These are phyloP conservation scores for Kentomonas sorsogonicus DNA, from an alignment of 208 protist species.

Conservation along the genomic window DNA sequence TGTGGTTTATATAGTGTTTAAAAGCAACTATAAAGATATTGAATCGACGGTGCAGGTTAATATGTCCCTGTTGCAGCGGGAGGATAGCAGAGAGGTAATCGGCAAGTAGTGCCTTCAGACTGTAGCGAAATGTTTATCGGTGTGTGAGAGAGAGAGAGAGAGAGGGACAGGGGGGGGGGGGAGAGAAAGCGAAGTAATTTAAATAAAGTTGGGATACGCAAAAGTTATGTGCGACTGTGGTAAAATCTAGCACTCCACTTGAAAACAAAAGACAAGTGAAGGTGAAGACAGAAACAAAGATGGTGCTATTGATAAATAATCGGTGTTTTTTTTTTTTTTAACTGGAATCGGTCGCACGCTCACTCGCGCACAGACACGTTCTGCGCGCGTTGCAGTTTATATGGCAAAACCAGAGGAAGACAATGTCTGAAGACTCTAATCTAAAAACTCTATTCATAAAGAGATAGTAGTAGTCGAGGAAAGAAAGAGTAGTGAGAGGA, in stretches of 20 bases:
- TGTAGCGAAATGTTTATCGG: neutral
- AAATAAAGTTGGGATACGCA: neutral
- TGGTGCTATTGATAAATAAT: neutral
- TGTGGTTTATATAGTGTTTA: neutral
- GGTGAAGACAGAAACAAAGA: neutral
- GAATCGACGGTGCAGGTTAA: too few species aligned
- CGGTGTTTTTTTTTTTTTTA: conserved; percentile 8
- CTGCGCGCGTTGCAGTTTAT: too few species aligned
- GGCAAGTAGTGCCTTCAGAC: neutral
- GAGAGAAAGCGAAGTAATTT: neutral
- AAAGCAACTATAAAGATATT: neutral
- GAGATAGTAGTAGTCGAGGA: too few species aligned
- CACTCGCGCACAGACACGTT: too few species aligned
- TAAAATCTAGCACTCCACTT: neutral
- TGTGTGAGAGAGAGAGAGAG: neutral
- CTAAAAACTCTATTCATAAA: too few species aligned
- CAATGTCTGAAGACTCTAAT: too few species aligned
- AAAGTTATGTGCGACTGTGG: neutral
- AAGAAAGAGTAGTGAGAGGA: too few species aligned
- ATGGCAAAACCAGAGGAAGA: too few species aligned
- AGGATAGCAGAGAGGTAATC: neutral
- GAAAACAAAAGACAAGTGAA: neutral
- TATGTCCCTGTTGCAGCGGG: too few species aligned
- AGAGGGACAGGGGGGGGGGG: neutral
- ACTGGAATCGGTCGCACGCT: too few species aligned